Percentiles rank a stretch among this genome's conserved stretches.
These are phyloP conservation scores for Jamesozyma lodderae DNA, from an alignment of 805 yeast genomes.

Conservation along the genomic window DNA sequence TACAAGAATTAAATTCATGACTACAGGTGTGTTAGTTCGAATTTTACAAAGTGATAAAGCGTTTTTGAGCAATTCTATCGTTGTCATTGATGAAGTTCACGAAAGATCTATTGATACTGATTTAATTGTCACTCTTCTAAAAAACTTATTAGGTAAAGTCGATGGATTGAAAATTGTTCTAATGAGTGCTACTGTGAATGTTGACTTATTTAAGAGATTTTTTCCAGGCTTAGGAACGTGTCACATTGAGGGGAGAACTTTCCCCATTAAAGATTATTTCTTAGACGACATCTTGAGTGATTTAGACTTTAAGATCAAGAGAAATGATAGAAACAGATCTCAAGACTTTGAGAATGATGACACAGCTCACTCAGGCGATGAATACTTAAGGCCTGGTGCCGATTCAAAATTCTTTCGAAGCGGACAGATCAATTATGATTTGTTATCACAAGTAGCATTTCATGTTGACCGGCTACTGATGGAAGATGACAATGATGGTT, in stretches of 20 bases:
- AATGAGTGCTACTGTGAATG: conserved; percentile 92
- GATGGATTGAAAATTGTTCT: conserved; percentile 58
- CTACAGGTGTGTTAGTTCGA: conserved; percentile 85
- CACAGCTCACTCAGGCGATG: conserved; percentile 25
- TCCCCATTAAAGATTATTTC: conserved; percentile 73
- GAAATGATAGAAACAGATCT: conserved; percentile 12
- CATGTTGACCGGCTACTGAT: conserved; percentile 44
- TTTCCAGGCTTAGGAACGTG: conserved; percentile 54
- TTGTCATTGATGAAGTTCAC: conserved; percentile 93
- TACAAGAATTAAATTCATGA: conserved; percentile 79
- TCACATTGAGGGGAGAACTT: conserved; percentile 89
- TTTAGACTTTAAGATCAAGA: conserved; percentile 46
- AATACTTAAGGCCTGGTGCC: conserved; percentile 45
- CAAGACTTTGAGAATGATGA: conserved; percentile 18
- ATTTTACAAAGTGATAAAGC: conserved; percentile 53
- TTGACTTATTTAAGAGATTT: conserved; percentile 54
- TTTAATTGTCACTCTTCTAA: conserved; percentile 67
- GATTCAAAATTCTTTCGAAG: conserved; percentile 55
- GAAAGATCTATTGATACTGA: conserved; percentile 91
- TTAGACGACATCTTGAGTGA: conserved; percentile 55
- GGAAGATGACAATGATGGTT: conserved; percentile 43
- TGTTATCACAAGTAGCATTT: conserved; percentile 49
- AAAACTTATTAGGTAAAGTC: conserved; percentile 40
- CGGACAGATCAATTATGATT: conserved; percentile 67
- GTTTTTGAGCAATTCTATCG: conserved; percentile 47